phyloP scores from a whole-genome alignment of 2,329 filamentous ascomycete species.

The Pseudogymnoascus sp. region DNA sequence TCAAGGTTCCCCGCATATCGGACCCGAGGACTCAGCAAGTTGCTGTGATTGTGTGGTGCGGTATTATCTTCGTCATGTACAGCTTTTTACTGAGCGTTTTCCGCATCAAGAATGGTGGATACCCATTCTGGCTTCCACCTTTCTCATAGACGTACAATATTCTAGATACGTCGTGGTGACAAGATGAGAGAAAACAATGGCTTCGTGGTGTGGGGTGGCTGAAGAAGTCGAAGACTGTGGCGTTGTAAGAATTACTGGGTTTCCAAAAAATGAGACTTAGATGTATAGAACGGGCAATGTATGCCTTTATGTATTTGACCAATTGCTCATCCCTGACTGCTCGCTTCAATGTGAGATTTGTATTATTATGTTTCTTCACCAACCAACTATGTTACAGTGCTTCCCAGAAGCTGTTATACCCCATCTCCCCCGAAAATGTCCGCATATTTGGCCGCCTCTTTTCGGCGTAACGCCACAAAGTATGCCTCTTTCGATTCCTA shows the following conservation, averaged over 20 bases:
- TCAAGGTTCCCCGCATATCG: slow-evolving; percentile 85
- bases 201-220: background rate
- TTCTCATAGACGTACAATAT: slow-evolving; percentile 42
- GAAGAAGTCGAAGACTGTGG: background rate
- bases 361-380: background rate
- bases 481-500: slow-evolving; percentile 81
- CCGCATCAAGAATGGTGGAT: slow-evolving; percentile 87
- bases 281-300: slow-evolving; percentile 5
- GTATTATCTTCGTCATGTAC: slow-evolving; percentile 73
- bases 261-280: slow-evolving; percentile 1
- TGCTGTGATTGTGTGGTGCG: slow-evolving; percentile 72
- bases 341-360: background rate
- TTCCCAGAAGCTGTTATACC: background rate
- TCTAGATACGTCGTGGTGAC: background rate
- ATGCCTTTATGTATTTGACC: slow-evolving; percentile 2
- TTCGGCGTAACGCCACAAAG: slow-evolving; percentile 73
- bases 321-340: background rate
- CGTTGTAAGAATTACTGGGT: slow-evolving; percentile 8
- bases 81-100: slow-evolving; percentile 93
- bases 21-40: slow-evolving; percentile 73
- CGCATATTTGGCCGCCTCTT: slow-evolving; percentile 38
- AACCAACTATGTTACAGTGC: background rate
- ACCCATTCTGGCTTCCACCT: slow-evolving; percentile 89
- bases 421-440: background rate
- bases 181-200: background rate